These are phyloP conservation scores for Xylaria palmicola DNA, from an alignment of 495 filamentous ascomycete genomes.

Conservation along the genomic window DNA sequence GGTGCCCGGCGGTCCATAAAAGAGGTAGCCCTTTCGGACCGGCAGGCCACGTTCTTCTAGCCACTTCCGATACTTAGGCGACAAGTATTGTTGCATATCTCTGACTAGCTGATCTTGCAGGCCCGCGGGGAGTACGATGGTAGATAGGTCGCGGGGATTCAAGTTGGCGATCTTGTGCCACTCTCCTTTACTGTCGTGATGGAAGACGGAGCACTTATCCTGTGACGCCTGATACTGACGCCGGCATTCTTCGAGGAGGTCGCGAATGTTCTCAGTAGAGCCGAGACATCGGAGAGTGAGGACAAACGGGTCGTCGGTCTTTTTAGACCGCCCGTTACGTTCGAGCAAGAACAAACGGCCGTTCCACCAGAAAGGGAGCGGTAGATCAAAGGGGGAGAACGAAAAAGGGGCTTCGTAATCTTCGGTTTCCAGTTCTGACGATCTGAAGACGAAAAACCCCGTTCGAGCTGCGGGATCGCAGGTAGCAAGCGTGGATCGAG, in stretches of 20 bases:
- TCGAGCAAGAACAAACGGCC: background rate
- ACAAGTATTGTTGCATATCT: conserved; percentile 48
- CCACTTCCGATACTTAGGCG: background rate
- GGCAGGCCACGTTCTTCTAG: background rate
- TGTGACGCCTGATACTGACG: background rate
- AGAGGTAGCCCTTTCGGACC: background rate
- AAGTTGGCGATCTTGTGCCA: background rate
- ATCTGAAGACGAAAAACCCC: background rate
- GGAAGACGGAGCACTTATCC: background rate
- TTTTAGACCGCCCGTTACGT: background rate
- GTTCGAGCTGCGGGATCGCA: background rate
- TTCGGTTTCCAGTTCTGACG: background rate
- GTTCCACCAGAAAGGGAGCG: background rate
- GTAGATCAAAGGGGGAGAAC: background rate
- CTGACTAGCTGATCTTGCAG: background rate
- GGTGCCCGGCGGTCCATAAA: background rate
- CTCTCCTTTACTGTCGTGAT: background rate
- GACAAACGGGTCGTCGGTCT: background rate
- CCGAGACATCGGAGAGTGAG: background rate
- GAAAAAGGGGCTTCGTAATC: background rate
- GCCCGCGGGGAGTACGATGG: background rate
- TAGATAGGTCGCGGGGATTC: background rate
- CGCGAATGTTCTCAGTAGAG: background rate
- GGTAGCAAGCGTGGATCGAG: background rate
- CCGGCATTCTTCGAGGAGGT: background rate